Evolutionary conservation across 371 early-diverging fungal species (phyloP).

Genomic region (Mucor irregularis): DNA sequence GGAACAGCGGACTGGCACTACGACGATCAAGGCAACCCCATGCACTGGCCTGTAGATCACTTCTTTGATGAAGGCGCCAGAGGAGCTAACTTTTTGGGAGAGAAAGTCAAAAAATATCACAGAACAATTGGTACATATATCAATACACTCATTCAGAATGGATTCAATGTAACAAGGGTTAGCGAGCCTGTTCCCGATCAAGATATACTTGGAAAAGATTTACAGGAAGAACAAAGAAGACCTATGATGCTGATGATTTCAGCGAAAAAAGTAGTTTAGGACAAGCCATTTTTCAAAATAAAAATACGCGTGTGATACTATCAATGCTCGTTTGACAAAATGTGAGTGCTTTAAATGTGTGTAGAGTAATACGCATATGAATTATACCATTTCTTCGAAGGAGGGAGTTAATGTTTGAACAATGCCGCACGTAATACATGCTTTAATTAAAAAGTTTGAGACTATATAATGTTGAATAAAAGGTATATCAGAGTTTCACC

Average conservation of each 20-base stretch:
- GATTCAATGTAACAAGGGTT: conserved; percentile 13
- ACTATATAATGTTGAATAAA: no score
- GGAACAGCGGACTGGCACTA: conserved; percentile 19
- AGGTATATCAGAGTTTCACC: no score
- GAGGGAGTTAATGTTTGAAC: no score
- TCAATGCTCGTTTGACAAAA: no score
- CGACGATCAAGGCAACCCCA: conserved; percentile 10
- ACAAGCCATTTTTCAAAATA: no score
- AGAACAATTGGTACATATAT: conserved; percentile 23
- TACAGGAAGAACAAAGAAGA: conserved; percentile 13
- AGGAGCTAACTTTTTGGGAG: conserved; percentile 13
- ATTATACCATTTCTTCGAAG: no score
- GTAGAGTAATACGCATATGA: no score
- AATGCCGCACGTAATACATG: no score
- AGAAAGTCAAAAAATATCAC: conserved; percentile 18
- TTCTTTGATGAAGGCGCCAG: conserved; percentile 14
- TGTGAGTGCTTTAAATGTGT: no score
- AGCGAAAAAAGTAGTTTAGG: no score
- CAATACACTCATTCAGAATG: conserved; percentile 17
- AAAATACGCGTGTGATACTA: no score
- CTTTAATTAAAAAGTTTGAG: no score
- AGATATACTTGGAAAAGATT: neutral
- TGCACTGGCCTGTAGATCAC: conserved; percentile 26
- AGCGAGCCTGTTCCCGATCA: conserved; percentile 20
- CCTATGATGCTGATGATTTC: conserved; percentile 26